These are phyloP conservation scores for Calonectria pteridis DNA, from an alignment of 2,329 filamentous ascomycete species.

Conservation along the genomic window DNA sequence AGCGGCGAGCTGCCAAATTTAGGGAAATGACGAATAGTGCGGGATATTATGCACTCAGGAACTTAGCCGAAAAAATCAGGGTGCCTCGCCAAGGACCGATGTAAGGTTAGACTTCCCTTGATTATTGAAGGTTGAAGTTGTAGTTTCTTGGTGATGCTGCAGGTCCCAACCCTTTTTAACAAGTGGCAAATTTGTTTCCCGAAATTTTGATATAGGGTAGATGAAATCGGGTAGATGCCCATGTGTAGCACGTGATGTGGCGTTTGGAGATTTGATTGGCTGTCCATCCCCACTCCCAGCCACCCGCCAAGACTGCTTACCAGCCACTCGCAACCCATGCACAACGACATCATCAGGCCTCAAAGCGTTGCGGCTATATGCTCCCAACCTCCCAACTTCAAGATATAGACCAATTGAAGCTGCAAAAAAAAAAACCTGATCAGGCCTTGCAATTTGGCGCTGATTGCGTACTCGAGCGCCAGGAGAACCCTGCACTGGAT, in stretches of 20 bases:
- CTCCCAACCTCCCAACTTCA: constrained; percentile 23
- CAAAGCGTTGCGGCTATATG: constrained; percentile 7
- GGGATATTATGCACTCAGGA: neutral
- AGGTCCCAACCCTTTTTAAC: neutral
- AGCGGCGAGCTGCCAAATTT: neutral
- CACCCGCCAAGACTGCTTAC: constrained; percentile 10
- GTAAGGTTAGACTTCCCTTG: neutral
- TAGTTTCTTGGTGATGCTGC: neutral
- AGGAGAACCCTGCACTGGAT: constrained; percentile 11
- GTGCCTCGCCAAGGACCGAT: neutral
- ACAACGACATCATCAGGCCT: constrained; percentile 24
- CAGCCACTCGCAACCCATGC: constrained; percentile 19
- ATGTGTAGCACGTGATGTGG: neutral
- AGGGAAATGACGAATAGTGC: neutral
- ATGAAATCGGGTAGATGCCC: neutral
- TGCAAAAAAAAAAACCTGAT: neutral
- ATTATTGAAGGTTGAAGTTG: neutral
- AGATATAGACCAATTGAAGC: constrained; percentile 25
- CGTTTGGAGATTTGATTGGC: neutral
- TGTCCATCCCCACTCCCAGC: constrained; percentile 1
- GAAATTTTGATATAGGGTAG: constrained; percentile 17
- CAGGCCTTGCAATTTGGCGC: neutral
- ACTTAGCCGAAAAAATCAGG: neutral
- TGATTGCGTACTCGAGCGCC: neutral
- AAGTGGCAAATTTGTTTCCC: too few relatives aligned